A percentile compares a stretch with the other conserved stretches of the same genome.
Conservation (phyloP, 257 asterid genomes). For the Fraxinus americana region DNA sequence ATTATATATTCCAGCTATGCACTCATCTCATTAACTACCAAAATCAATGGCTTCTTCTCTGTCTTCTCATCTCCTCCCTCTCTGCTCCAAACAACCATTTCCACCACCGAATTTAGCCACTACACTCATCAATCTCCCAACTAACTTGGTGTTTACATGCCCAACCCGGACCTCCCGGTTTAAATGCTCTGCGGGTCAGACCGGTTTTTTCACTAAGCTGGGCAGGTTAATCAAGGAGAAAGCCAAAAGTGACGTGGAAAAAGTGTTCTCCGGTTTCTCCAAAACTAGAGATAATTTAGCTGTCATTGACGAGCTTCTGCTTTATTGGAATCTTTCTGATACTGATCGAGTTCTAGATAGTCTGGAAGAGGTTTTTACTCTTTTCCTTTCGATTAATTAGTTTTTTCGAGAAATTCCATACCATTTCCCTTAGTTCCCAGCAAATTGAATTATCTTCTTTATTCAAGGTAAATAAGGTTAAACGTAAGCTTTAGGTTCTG, state of each 20-base stretch:
- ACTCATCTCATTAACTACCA: neutral
- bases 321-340: constrained; percentile 92
- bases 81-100: constrained; percentile 36
- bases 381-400: neutral
- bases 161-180: constrained; percentile 40
- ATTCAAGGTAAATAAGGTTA: neutral
- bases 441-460: neutral
- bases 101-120: constrained; percentile 37
- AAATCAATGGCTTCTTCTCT: constrained; percentile 43
- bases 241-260: constrained; percentile 92
- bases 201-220: constrained; percentile 84
- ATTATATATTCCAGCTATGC: neutral
- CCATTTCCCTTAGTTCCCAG: neutral
- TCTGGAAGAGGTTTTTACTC: constrained; percentile 78
- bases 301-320: constrained; percentile 84
- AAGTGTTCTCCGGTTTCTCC: constrained; percentile 80
- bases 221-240: constrained; percentile 92
- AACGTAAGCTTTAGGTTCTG: neutral
- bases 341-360: constrained; percentile 91
- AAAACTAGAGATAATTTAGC: constrained; percentile 90
- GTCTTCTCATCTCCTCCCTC: constrained; percentile 51
- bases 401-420: neutral
- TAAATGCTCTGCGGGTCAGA: constrained; percentile 72
- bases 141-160: neutral
- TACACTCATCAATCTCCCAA: constrained; percentile 32